Evolutionary conservation across 169 alveolate species (phyloP), one percentile per base, ranked within the genome.

Genomic region (Eimeria acervulina): DNA sequence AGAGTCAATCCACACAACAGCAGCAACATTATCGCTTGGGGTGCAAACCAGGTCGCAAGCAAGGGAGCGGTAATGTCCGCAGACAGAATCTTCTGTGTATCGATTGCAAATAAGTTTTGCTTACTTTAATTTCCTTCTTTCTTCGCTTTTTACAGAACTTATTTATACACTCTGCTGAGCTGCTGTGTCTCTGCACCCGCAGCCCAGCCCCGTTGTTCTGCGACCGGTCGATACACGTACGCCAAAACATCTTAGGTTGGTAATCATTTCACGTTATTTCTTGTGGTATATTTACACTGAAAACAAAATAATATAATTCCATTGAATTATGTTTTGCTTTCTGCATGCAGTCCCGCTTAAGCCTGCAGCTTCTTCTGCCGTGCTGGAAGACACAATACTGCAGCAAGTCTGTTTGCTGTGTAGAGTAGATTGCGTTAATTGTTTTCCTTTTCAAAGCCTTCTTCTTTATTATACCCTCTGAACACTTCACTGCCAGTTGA

Each of bases 1-100:
- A 72, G 52, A 15, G 84, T 72, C 55, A 72, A 51, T 72, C 84
- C 84, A 72, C 84, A 72, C 52, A 72, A 33, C 52, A 72, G 84
- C 55, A 72, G 84, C 84, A 72, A 72, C 84, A 72, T 72, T 33
- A 38, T 38, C 26, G 84, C 38, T 36, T 38, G 15, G 55, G 74
- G 74, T 63, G 74, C 5, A 63, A 4, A 63, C 21, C 8, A 63
- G 38, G 38, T 17, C 8, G 21, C 0, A 0, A n/a, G 74, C 74
- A 72, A 31, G 84, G 55, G 55, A 72, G 52, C 84, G 21, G 84
- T 33, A 33, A 7, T 31, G 6, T 28, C 3, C 38, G 52, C 52
- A 72, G 31, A 21, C 28, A 33, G 21, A 72, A 31, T 15, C 84
- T 36, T 33, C 84, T 36, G 52, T 36, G 84, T 23, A 63, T 63